Evolutionary conservation across 352 stramenopile genomes (phyloP), one percentile per base, ranked within the genome.

Genomic region (Elongisporangium undulatum): DNA sequence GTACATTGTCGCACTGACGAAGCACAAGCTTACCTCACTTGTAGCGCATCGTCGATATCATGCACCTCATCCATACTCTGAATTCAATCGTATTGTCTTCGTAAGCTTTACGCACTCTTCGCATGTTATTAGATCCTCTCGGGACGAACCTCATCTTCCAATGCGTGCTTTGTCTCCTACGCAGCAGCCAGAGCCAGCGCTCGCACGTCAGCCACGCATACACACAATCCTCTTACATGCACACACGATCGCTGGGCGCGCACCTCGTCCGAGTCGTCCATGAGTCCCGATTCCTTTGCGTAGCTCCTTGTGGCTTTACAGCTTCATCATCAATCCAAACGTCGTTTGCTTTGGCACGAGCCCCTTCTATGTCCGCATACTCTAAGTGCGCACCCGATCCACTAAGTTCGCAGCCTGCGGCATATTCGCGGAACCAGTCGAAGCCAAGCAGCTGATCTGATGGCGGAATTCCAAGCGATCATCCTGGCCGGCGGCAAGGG

Each of bases 381-480:
- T 29, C 41, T 26, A 58, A 51, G 39, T 58, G 13, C 53, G 39
- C 38, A 24, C 17, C n/a, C n/a, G 6, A 52, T 39, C 55, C 55
- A 41, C 15, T 53, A 60, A 60, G 34, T 60, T 39, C 55, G 41
- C 22, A 48, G 4, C 21, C 2, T 52, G n/a, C n/a, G n/a, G 12
- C 34, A 45, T 23, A 48, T 49, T 39, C 20, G 26, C 16, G 39
- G 13, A 39, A n/a, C 21, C 49, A 56, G 21, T 45, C 17, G 51
- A 23, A 34, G 22, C 26, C 22, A 41, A n/a, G 24, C 17, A n/a
- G 24, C 17, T 15, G 19, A 21, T 10, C 26, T 21, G 17, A 92
- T 92, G 85, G 80, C 80, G 53, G 85, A 94, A 67, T 94, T 92
- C 72, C 85, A 94, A 60, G 85, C 81, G 58, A 79, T 94, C 62